Percentiles rank a stretch among this genome's conserved stretches.
phyloP scores from a whole-genome alignment of 495 filamentous ascomycete species.

The Lasiosphaeria ovina region DNA sequence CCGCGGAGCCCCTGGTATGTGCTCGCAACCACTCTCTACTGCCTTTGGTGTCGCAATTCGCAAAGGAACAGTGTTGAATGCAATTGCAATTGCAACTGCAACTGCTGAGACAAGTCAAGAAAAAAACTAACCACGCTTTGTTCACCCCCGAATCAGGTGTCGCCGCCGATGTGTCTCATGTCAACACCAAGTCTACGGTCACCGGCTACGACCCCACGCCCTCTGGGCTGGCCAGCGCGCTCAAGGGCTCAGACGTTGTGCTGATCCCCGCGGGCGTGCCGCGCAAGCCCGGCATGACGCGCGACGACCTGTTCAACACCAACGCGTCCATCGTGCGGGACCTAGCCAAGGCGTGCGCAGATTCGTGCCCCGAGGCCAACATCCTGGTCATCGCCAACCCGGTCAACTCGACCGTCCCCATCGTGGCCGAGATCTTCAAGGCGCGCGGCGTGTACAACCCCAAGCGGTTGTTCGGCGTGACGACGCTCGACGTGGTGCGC shows the following conservation, averaged over 20 bases:
- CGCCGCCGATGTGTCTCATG: conserved; percentile 94
- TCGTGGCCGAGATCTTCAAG: conserved; percentile 96
- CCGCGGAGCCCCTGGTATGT: conserved; percentile 84
- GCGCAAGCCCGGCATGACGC: conserved; percentile 99
- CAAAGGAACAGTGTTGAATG: conserved; percentile 7
- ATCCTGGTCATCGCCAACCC: conserved; percentile 98
- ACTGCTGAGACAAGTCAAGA: conserved; percentile 15
- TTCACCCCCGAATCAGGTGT: conserved; percentile 62
- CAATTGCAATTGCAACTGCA: conserved; percentile 9
- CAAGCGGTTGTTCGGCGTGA: conserved; percentile 97
- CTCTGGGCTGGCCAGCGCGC: conserved; percentile 68
- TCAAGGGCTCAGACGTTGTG: conserved; percentile 87
- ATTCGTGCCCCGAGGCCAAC: conserved; percentile 86
- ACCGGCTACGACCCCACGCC: conserved; percentile 80
- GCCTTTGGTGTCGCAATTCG: too few relatives aligned
- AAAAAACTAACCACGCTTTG: conserved; percentile 3
- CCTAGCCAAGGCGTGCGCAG: conserved; percentile 91
- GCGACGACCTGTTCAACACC: conserved; percentile 99
- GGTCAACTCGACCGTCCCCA: conserved; percentile 98
- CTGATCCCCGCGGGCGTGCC: conserved; percentile 98
- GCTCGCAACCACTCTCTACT: background rate
- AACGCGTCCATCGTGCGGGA: conserved; percentile 99
- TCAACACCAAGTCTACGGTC: conserved; percentile 97
- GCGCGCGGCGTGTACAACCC: conserved; percentile 91
- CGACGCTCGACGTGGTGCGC: conserved; percentile 97